Base-by-base conservation (phyloP, 306 rosid genomes). In the Hippophae gyantsensis region DNA sequence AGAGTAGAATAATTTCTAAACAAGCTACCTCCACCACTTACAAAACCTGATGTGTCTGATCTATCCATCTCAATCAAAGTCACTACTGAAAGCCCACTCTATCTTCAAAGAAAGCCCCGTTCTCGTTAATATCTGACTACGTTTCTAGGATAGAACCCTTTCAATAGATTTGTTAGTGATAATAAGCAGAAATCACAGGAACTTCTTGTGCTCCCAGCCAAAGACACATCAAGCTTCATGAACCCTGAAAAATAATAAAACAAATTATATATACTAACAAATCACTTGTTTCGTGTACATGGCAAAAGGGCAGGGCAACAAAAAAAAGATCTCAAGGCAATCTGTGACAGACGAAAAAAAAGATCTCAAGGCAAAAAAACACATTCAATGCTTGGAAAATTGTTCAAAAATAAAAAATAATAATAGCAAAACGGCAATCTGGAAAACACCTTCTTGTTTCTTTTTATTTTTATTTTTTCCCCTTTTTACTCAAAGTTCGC, bases 41-140 rank as follows among this genome's bases (percentile, higher is more conserved):
- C 95, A 85, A 92, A 87, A 61, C 98, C 95, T 7, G 93, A 92
- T 27, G 88, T 92, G 76, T 92, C 98, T 56, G 88, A 65, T 74
- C 96, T 79, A 69, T 85, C 98, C 96, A 92, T 92, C 57, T 51
- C 65, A 59, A 23, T 9, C 54, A 9, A 70, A 26, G 41, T n/a
- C 47, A 57, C 46, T 42, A 64, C 48, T 57, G 70, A 66, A 66
- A 42, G 60, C 60, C 61, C 68, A 61, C 38, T 47, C 38, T 47
- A 57, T 72, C 71, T 66, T 69, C 23, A 66, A 57, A 64, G 41
- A 64, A 72, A 69, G 67, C 73, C 66, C 70, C 41, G 70, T 55
- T 55, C 46, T 32, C 5, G 38, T 51, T 49, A 58, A 69, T 81
- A 90, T 90, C 85, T 90, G 78, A 90, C 79, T 43, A 87, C 96